These are phyloP conservation scores for Penicillium subrubescens DNA, from an alignment of 495 filamentous ascomycete species.

Conservation along the genomic window DNA sequence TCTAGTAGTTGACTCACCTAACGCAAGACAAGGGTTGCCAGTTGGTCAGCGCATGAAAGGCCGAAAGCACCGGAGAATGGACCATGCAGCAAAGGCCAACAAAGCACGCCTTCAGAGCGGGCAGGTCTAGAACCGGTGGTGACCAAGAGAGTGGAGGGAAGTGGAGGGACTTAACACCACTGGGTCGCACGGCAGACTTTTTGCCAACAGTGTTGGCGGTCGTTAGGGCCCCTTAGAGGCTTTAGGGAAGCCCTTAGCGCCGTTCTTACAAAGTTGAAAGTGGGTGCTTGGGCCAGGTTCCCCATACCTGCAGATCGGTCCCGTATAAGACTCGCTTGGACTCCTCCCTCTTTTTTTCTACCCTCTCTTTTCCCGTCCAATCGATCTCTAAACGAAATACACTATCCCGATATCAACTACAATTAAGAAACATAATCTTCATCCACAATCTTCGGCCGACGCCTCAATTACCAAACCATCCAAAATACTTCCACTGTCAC, in stretches of 20 bases:
- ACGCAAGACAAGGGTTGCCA: background rate
- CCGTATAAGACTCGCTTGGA: constrained; percentile 22
- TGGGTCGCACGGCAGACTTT: constrained; percentile 23
- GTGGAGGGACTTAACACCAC: too few relatives aligned
- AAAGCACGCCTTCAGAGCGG: constrained; percentile 4
- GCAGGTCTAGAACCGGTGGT: constrained; percentile 26
- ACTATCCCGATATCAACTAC: background rate
- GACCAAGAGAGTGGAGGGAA: background rate
- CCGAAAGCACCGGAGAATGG: background rate
- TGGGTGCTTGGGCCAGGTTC: constrained; percentile 25
- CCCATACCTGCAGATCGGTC: constrained; percentile 20
- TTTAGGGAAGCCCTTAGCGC: background rate
- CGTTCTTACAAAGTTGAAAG: background rate
- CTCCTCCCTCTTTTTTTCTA: constrained; percentile 1
- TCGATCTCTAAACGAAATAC: constrained; percentile 1
- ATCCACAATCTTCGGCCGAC: background rate
- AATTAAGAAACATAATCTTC: background rate
- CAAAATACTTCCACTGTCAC: background rate
- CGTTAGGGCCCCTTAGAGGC: background rate
- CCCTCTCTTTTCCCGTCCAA: constrained; percentile 2
- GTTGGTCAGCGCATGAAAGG: background rate
- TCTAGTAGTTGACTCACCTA: background rate
- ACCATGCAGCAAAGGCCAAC: background rate
- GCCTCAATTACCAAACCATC: background rate
- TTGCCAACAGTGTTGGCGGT: background rate